Base-by-base conservation (phyloP, 495 filamentous ascomycete genomes). In the Amorphotheca resinae region DNA sequence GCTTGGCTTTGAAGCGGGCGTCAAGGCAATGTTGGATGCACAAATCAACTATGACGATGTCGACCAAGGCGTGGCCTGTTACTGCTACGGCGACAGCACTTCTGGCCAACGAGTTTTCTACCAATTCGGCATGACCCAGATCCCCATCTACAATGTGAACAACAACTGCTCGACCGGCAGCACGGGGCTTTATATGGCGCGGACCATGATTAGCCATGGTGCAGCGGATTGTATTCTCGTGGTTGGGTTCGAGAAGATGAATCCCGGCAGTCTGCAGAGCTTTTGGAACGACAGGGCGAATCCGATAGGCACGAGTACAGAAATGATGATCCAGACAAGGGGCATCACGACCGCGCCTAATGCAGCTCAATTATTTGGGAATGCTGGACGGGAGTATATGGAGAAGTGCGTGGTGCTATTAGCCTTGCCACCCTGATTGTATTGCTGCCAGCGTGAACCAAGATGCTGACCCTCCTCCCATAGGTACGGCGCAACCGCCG, bases 191-290 rank as follows among this genome's bases (percentile, higher is more conserved):
- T 73, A 78, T 50, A 79, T 96, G 77, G 91, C 76, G 3, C 72
- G 87, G 22, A 82, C 77, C 23, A 67, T 91, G 66, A 84, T 95
- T 48, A 67, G 77, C 9, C 67, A 82, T 54, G 87, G 87, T 17
- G 80, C 74, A 2, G 82, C 84, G 1, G 81, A 95, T 59, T 91
- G 84, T 54, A 76, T 91, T 3, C 64, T 98, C 30, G 87, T 95
- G 6, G 76, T 96, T 12, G 91, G 91, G 2, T 98, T 95, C 50
- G 91, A 98, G 70, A 95, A 94, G 74, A 98, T 98, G 91, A 84
- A 74, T 61, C 79, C 84, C 0, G 91, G 91, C n/a, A 80, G 75
- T 50, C 66, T 98, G 47, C 76, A 84, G 61, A 73, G 65, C 37
- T 74, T 81, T 65, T 95, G 78, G 60, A 79, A 82, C 33, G 91